phyloP scores from a whole-genome alignment of 2,329 filamentous ascomycete genomes.

The Penicillium corylophilum region DNA sequence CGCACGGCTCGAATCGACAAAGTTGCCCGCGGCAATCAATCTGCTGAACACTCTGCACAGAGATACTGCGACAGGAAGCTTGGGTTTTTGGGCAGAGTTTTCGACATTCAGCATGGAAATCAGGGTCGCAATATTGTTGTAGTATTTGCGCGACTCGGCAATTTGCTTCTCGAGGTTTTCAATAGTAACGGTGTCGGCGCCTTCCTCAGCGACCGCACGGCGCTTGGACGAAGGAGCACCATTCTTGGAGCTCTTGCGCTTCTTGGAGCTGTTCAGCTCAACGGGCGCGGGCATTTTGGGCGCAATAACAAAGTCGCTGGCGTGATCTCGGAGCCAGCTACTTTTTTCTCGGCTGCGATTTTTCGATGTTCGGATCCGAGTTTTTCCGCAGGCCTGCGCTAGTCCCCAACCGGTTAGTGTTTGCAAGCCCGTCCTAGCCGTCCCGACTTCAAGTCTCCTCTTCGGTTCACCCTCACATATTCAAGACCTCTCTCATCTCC shows the following conservation, averaged over 20 bases:
- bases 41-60: conserved; percentile 84
- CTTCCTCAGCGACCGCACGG: conserved; percentile 49
- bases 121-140: conserved; percentile 82
- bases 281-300: conserved; percentile 30
- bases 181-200: conserved; percentile 63
- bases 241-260: conserved; percentile 41
- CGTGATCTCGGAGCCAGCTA: conserved; percentile 17
- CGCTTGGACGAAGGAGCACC: conserved; percentile 43
- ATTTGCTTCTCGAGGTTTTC: conserved; percentile 77
- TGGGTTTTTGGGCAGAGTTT: conserved; percentile 54
- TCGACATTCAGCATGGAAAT: conserved; percentile 59
- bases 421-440: conserved; percentile 38
- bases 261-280: conserved; percentile 35
- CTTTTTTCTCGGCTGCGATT: conserved; percentile 23
- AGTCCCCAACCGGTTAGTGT: conserved; percentile 35
- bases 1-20: conserved; percentile 64
- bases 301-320: conserved; percentile 3
- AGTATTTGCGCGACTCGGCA: conserved; percentile 80
- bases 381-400: conserved; percentile 33
- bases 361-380: conserved; percentile 32
- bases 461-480: conserved; percentile 42
- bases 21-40: conserved; percentile 69
- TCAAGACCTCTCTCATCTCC: conserved; percentile 58
- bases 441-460: conserved; percentile 43
- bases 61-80: conserved; percentile 71